Conservation (phyloP, 2,329 filamentous ascomycete genomes). For the Acarospora socialis region DNA sequence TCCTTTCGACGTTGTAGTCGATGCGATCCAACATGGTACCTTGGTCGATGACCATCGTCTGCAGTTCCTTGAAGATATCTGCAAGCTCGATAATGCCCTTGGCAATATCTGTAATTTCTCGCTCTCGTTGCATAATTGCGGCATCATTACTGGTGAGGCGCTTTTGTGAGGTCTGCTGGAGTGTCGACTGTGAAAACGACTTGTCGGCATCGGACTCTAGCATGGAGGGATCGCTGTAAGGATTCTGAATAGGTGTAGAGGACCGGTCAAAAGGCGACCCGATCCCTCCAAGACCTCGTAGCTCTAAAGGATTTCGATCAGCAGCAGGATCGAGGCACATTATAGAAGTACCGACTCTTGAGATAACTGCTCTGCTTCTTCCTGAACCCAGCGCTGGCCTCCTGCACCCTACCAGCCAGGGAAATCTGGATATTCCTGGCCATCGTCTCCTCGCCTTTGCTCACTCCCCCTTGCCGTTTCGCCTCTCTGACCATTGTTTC, state of each 20-base stretch:
- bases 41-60: slow-evolving; percentile 88
- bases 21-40: slow-evolving; percentile 86
- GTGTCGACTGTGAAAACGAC: slow-evolving; percentile 75
- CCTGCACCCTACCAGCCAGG: slow-evolving; percentile 74
- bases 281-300: slow-evolving; percentile 56
- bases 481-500: slow-evolving; percentile 77
- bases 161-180: slow-evolving; percentile 58
- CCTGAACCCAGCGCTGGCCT: slow-evolving; percentile 78
- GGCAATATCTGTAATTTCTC: slow-evolving; percentile 94
- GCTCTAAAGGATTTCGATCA: slow-evolving; percentile 37
- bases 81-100: slow-evolving; percentile 95
- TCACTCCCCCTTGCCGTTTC: slow-evolving; percentile 56
- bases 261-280: slow-evolving; percentile 36
- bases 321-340: slow-evolving; percentile 2
- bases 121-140: slow-evolving; percentile 78
- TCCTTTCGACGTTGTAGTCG: slow-evolving; percentile 95
- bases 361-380: slow-evolving; percentile 97
- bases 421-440: slow-evolving; percentile 91
- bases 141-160: slow-evolving; percentile 63
- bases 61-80: slow-evolving; percentile 91
- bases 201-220: slow-evolving; percentile 90
- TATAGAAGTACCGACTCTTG: slow-evolving; percentile 54
- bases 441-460: slow-evolving; percentile 82
- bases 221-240: slow-evolving; percentile 72
- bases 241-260: slow-evolving; percentile 40